Conservation (phyloP, 495 filamentous ascomycete species). For the Tuber calosporum region DNA sequence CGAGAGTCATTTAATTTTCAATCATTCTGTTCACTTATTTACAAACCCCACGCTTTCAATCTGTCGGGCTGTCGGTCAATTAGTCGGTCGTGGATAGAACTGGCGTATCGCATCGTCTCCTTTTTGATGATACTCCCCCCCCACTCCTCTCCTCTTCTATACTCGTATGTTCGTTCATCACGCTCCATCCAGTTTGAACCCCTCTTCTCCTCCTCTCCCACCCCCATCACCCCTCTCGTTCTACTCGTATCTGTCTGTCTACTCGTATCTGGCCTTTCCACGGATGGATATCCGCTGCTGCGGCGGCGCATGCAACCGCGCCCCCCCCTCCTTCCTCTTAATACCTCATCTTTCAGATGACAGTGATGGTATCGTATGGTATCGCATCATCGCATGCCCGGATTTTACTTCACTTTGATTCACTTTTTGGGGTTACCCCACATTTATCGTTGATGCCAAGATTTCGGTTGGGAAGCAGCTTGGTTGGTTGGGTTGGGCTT, state of each 20-base stretch:
- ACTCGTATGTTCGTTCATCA: not conserved
- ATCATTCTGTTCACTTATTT: not conserved
- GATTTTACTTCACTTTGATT: not conserved
- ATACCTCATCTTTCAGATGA: slow-evolving; percentile 5
- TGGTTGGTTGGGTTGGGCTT: not conserved
- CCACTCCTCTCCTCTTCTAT: not conserved
- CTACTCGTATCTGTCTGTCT: not conserved
- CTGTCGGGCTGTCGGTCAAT: not conserved
- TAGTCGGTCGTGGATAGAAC: not conserved
- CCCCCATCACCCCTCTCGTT: not conserved
- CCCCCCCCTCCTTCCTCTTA: not conserved
- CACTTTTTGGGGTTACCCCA: slow-evolving; percentile 2
- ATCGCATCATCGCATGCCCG: not conserved
- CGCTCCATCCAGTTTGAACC: not conserved
- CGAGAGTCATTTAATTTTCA: not conserved
- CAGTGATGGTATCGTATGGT: not conserved
- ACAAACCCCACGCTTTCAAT: not conserved
- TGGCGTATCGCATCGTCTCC: not conserved
- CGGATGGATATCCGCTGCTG: slow-evolving; percentile 1
- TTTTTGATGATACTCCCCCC: not conserved
- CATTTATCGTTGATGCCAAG: slow-evolving; percentile 1
- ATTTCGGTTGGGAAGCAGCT: not conserved
- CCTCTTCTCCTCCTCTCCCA: not conserved
- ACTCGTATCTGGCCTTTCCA: not conserved
- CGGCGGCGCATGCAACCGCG: not conserved